Evolutionary conservation across 345 rosid species (phyloP), one percentile per base, ranked within the genome.

Genomic region (Lumnitzera racemosa): DNA sequence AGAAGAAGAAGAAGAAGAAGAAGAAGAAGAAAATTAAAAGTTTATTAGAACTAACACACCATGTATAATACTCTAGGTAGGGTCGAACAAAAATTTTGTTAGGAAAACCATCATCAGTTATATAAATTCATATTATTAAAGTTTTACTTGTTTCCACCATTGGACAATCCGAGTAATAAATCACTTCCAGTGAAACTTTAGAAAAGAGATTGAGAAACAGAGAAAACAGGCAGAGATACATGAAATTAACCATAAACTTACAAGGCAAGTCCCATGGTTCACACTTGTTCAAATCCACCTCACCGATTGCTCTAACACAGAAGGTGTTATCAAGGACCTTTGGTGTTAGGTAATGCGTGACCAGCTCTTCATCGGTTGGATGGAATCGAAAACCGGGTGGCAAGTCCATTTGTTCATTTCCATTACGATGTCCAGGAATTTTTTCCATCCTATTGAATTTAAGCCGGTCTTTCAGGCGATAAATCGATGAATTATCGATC

Each of bases 231-330:
- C 5, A 9, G 43, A 7, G 43, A 36, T 36, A 36, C 43, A 36
- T 36, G 43, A 3, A 9, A 36, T 36, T 5, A 36, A 36, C 11
- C 1, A 36, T 1, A 17, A 11, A 36, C 65, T 62, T 51, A 62
- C 65, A 17, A 3, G 65, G 65, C 58, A 62, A 53, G 48, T 62
- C 65, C 65, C 65, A 62, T 2, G 65, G 65, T 57, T 62, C 65
- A 16, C 65, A 62, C 65, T 62, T 62, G 58, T 62, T 62, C 57
- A 62, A 10, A 46, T 53, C 65, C 3, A 53, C 65, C 16, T 62
- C 65, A 24, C 58, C 65, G 8, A 62, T 52, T 49, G 65, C 58
- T 20, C 11, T 54, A 14, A 58, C 50, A 5, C 12, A 24, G 65
- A 62, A 62, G 15, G 49, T 25, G 16, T 14, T 43, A 29, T 62